phyloP scores from a whole-genome alignment of 2,329 filamentous ascomycete genomes.

The Nannizziopsis barbatae region DNA sequence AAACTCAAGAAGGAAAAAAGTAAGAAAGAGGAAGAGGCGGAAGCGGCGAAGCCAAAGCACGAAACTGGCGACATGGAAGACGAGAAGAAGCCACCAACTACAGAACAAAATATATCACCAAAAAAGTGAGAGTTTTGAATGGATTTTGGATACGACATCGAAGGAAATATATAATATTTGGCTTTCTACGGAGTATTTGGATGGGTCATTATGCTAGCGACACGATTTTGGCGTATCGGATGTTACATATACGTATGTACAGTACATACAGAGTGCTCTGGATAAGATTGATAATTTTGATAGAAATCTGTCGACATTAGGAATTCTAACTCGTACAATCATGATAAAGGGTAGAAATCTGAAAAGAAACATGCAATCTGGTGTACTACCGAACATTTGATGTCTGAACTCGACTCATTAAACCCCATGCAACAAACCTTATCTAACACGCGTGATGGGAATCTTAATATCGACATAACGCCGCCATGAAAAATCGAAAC shows the following conservation, averaged over 20 bases:
- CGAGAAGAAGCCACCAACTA: background rate
- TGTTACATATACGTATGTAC: too few species aligned
- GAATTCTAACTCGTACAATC: too few species aligned
- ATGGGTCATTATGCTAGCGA: background rate
- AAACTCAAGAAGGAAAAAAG: conserved; percentile 43
- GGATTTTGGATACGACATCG: background rate
- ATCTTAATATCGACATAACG: background rate
- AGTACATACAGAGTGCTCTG: too few species aligned
- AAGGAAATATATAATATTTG: background rate
- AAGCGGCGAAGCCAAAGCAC: conserved; percentile 2
- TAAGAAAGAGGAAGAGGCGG: conserved; percentile 32
- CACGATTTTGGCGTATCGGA: background rate
- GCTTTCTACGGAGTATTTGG: background rate
- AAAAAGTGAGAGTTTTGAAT: background rate
- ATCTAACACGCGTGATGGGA: background rate
- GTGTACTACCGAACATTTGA: background rate
- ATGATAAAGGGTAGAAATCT: too few species aligned
- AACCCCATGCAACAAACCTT: background rate
- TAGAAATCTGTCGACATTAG: too few species aligned
- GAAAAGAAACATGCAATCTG: background rate
- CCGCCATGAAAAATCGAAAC: background rate
- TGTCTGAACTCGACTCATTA: background rate
- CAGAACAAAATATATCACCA: too few species aligned
- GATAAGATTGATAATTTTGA: too few species aligned
- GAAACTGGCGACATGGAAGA: conserved; percentile 4